Evolutionary conservation across 495 filamentous ascomycete genomes (phyloP).

Genomic region (Talaromyces stipitatus): DNA sequence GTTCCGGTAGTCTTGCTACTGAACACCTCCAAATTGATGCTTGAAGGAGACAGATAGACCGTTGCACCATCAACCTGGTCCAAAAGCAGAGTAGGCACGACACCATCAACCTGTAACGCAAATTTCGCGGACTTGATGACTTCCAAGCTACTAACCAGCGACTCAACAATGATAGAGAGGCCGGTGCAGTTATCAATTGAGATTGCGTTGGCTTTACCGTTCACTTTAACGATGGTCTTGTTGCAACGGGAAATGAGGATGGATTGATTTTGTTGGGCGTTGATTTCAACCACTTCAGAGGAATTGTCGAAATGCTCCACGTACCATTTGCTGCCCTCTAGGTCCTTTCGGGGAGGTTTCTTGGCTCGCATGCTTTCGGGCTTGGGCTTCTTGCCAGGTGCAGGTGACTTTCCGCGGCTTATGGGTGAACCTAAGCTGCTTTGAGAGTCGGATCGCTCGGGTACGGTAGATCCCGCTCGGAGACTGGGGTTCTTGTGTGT

Average conservation of each 20-base stretch:
- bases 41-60: conserved; percentile 76
- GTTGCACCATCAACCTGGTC: conserved; percentile 90
- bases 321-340: conserved; percentile 94
- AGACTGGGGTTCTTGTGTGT: conserved; percentile 98
- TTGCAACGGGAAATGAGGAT: conserved; percentile 87
- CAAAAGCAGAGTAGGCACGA: conserved; percentile 75
- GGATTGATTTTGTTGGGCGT: conserved; percentile 75
- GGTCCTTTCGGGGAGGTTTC: conserved; percentile 84
- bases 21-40: conserved; percentile 71
- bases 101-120: conserved; percentile 78
- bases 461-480: conserved; percentile 61
- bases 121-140: conserved; percentile 92
- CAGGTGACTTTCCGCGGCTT: conserved; percentile 67
- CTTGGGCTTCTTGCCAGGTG: conserved; percentile 86
- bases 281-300: conserved; percentile 59
- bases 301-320: conserved; percentile 85
- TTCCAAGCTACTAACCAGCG: conserved; percentile 83
- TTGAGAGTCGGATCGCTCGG: conserved; percentile 44
- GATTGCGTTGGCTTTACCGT: conserved; percentile 90
- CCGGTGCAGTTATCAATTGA: conserved; percentile 83
- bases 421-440: conserved; percentile 29
- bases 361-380: conserved; percentile 89
- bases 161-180: conserved; percentile 81
- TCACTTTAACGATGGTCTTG: conserved; percentile 81
- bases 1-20: conserved; percentile 75